Evolutionary conservation across 257 asterid genomes (phyloP).

Genomic region (Rauvolfia tetraphylla): DNA sequence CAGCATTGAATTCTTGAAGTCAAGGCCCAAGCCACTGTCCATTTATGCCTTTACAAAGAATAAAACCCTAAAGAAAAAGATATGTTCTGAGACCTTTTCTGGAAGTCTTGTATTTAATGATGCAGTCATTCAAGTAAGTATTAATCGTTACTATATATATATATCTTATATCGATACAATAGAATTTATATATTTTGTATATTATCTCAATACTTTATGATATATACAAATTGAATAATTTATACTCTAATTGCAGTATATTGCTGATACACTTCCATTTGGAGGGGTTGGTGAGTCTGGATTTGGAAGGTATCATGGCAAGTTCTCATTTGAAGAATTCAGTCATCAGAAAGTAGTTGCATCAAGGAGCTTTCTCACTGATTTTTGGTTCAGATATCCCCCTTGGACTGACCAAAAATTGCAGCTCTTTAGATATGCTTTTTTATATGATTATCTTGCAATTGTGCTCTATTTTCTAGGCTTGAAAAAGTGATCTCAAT

Average conservation of each 20-base stretch:
- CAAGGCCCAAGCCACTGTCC: conserved; percentile 56
- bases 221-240: too few species aligned
- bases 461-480: conserved; percentile 55
- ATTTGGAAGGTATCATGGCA: conserved; percentile 74
- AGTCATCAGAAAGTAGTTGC: conserved; percentile 56
- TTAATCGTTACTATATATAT: too few species aligned
- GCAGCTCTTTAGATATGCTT: conserved; percentile 49
- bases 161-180: too few species aligned
- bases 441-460: conserved; percentile 49
- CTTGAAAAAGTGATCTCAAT: conserved; percentile 33
- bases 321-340: conserved; percentile 63
- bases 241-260: conserved; percentile 40
- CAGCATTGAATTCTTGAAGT: conserved; percentile 53
- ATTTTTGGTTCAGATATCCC: conserved; percentile 89
- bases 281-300: conserved; percentile 90
- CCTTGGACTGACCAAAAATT: conserved; percentile 64
- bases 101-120: conserved; percentile 71
- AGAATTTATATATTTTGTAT: too few species aligned
- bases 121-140: conserved; percentile 68
- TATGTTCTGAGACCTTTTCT: conserved; percentile 51
- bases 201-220: too few species aligned
- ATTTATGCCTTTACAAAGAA: conserved; percentile 67
- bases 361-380: conserved; percentile 40
- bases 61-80: conserved; percentile 38
- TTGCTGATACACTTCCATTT: conserved; percentile 62